A percentile compares a stretch with the other conserved stretches of the same genome.
Evolutionary conservation across 164 flowering plant genomes (phyloP).

Genomic region (Annona cherimola): DNA sequence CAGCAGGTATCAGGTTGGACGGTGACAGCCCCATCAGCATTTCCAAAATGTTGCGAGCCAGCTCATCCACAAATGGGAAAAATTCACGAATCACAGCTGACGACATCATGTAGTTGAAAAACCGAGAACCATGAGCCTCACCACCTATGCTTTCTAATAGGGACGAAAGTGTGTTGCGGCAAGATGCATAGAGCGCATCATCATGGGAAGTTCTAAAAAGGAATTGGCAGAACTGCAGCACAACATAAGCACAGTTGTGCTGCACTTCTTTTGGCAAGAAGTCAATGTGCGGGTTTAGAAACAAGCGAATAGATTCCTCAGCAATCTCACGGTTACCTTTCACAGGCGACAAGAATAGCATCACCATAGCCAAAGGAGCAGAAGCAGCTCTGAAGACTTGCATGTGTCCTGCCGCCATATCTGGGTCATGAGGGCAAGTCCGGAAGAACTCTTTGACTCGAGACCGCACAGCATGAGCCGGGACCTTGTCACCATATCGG

Average conservation of each 20-base stretch:
- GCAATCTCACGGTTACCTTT: slow-evolving; percentile 40
- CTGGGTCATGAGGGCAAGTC: slow-evolving; percentile 27
- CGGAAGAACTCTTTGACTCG: slow-evolving; percentile 35
- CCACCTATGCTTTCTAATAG: slow-evolving; percentile 45
- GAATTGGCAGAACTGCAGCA: slow-evolving; percentile 75
- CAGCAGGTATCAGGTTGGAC: slow-evolving; percentile 7
- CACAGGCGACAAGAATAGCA: slow-evolving; percentile 47
- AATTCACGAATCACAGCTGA: slow-evolving; percentile 35
- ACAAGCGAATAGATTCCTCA: slow-evolving; percentile 42
- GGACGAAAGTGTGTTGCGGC: slow-evolving; percentile 56
- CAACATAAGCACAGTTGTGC: slow-evolving; percentile 37
- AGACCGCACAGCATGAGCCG: slow-evolving; percentile 12
- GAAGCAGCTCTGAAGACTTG: slow-evolving; percentile 47
- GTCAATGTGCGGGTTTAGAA: slow-evolving; percentile 27
- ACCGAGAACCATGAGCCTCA: slow-evolving; percentile 12
- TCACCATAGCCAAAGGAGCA: slow-evolving; percentile 55
- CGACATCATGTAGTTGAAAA: slow-evolving; percentile 16
- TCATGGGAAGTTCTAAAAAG: slow-evolving; percentile 33
- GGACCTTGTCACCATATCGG: slow-evolving; percentile 20
- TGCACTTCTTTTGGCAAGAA: slow-evolving; percentile 24
- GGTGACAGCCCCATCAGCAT: slow-evolving; percentile 15
- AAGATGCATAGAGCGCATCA: slow-evolving; percentile 39
- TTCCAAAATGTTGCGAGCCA: slow-evolving; percentile 40
- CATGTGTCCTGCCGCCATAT: slow-evolving; percentile 34
- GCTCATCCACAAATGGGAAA: slow-evolving; percentile 61